Percentiles rank a stretch among this genome's conserved stretches.
Conservation (phyloP, 768 basidiomycete genomes). For the Lenzites betulinus region DNA sequence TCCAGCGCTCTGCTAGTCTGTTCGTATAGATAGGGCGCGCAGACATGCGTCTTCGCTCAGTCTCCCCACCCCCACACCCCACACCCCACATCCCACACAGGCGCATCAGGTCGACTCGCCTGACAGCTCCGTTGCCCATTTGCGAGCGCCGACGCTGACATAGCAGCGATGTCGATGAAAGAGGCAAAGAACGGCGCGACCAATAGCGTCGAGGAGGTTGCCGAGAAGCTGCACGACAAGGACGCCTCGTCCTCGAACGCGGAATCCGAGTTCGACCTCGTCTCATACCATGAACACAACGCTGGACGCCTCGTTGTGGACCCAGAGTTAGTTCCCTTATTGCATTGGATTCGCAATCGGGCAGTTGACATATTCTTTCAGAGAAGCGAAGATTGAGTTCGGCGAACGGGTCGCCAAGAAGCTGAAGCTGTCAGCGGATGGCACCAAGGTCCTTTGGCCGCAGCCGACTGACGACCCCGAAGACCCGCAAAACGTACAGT, state of each 20-base stretch:
- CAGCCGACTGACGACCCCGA: conserved; percentile 62
- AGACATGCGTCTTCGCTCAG: background rate
- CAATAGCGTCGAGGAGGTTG: conserved; percentile 9
- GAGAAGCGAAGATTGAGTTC: conserved; percentile 64
- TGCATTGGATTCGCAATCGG: background rate
- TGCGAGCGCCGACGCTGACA: background rate
- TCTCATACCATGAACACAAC: conserved; percentile 51
- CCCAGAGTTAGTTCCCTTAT: conserved; percentile 45
- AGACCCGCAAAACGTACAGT: conserved; percentile 62
- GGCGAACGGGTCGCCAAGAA: conserved; percentile 54
- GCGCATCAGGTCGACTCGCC: background rate
- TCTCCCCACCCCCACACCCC: background rate
- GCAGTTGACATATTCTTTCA: conserved; percentile 23
- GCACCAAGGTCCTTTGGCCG: conserved; percentile 66
- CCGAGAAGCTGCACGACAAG: background rate
- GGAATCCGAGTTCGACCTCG: conserved; percentile 34
- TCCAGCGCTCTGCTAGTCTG: background rate
- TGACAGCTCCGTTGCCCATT: too few species aligned
- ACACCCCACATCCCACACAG: background rate
- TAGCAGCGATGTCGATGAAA: background rate
- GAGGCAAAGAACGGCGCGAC: conserved; percentile 13
- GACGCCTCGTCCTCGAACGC: background rate
- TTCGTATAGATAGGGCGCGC: conserved; percentile 8
- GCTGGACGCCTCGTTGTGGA: conserved; percentile 65
- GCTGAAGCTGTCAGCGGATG: conserved; percentile 59